A percentile compares a stretch with the other conserved stretches of the same genome.
Evolutionary conservation across 345 rosid genomes (phyloP).

Genomic region (Chamaenerion angustifolium): DNA sequence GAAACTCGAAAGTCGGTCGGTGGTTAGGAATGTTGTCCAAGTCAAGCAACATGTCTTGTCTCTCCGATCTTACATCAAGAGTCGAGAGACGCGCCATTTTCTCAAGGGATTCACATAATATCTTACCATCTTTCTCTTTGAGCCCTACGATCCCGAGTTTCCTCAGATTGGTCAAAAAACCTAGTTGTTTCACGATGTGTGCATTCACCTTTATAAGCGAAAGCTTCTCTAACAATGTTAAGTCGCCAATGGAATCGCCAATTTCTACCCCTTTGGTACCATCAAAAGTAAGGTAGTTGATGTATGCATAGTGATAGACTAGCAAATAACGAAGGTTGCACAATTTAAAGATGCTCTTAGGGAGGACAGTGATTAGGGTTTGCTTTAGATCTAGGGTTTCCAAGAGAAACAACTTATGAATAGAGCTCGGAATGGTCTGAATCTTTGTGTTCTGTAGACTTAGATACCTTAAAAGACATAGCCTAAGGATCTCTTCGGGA

Average conservation of each 20-base stretch:
- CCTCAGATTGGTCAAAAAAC: conserved; percentile 5
- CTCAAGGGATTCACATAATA: conserved; percentile 2
- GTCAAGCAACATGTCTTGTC: conserved; percentile 2
- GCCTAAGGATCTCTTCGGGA: background rate
- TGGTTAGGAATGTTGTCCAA: background rate
- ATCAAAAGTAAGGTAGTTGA: conserved; percentile 1
- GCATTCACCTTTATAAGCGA: conserved; percentile 6
- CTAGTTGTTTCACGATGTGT: background rate
- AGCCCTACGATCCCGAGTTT: conserved; percentile 5
- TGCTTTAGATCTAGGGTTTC: conserved; percentile 10
- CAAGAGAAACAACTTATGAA: conserved; percentile 2
- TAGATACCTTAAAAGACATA: conserved; percentile 7
- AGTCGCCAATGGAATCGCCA: background rate
- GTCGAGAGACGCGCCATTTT: conserved; percentile 3
- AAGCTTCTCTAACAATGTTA: conserved; percentile 6
- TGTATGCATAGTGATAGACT: conserved; percentile 3
- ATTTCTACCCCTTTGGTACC: conserved; percentile 6
- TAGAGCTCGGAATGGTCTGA: conserved; percentile 3
- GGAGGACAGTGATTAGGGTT: conserved; percentile 5
- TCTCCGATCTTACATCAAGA: background rate
- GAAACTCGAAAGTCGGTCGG: background rate
- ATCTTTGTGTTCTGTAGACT: conserved; percentile 7
- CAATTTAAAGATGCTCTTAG: conserved; percentile 1
- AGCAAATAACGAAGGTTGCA: conserved; percentile 5
- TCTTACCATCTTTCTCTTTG: background rate